These are phyloP conservation scores for Penicillium paxilli DNA, from an alignment of 495 filamentous ascomycete genomes.

Conservation along the genomic window DNA sequence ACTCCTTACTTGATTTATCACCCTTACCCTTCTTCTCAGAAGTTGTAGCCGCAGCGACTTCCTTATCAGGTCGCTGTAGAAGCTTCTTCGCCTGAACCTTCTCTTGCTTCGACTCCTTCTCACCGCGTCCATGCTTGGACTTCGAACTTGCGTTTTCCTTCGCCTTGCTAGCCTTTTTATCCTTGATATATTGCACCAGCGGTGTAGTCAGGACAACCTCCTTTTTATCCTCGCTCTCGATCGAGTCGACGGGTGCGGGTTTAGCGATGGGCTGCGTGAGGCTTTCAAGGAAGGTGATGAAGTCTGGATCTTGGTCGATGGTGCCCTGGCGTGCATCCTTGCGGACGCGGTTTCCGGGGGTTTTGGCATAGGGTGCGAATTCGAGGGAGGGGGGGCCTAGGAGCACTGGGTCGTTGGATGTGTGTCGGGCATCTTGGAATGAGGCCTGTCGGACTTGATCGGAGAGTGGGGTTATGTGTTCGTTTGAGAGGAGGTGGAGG, in stretches of 20 bases:
- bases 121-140: constrained; percentile 58
- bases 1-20: constrained; percentile 68
- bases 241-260: constrained; percentile 47
- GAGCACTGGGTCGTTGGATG: constrained; percentile 64
- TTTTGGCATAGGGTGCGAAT: constrained; percentile 77
- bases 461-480: constrained; percentile 59
- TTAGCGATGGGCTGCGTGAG: constrained; percentile 75
- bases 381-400: constrained; percentile 76
- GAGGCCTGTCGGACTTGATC: constrained; percentile 62
- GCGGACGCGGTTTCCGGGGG: constrained; percentile 67
- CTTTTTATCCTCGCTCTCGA: constrained; percentile 54
- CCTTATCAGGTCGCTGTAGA: constrained; percentile 46
- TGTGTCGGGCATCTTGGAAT: constrained; percentile 75
- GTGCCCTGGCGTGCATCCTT: constrained; percentile 86
- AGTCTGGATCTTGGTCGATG: constrained; percentile 93
- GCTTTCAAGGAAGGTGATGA: constrained; percentile 86
- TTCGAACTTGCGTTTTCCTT: constrained; percentile 62
- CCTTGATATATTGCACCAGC: constrained; percentile 83
- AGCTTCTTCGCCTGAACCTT: constrained; percentile 54
- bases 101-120: constrained; percentile 60
- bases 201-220: constrained; percentile 79
- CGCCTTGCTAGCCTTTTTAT: constrained; percentile 85
- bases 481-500: constrained; percentile 65
- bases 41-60: constrained; percentile 27
- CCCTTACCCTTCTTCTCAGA: constrained; percentile 54